Percentiles rank a stretch among this genome's conserved stretches.
Conservation (phyloP, 1,284 basidiomycete genomes). For the Ustilago hordei region DNA sequence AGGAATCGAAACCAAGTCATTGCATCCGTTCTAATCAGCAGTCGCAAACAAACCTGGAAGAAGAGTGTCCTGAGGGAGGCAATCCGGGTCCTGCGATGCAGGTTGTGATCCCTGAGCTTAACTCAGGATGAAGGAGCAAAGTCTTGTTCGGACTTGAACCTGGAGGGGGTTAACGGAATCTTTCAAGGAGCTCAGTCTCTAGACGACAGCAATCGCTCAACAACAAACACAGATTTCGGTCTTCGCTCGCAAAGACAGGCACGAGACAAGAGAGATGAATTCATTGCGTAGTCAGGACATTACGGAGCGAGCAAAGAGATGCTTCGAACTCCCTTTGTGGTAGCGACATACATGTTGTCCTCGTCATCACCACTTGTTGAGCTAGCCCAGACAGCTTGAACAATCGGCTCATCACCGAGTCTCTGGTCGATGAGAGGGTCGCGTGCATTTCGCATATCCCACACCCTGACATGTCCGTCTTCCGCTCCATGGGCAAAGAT, state of each 20-base stretch:
- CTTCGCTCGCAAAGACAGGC: background rate
- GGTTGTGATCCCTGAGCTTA: no score
- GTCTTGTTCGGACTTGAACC: no score
- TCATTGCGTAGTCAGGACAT: background rate
- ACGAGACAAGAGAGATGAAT: background rate
- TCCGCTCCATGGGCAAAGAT: constrained; percentile 48
- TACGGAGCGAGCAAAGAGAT: constrained; percentile 17
- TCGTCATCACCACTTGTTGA: background rate
- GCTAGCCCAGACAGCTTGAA: constrained; percentile 39
- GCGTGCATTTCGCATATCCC: constrained; percentile 43
- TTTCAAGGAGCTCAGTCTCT: no score
- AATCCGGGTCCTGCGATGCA: background rate
- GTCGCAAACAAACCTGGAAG: background rate
- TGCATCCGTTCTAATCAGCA: background rate
- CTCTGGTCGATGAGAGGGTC: constrained; percentile 34
- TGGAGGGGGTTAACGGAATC: no score
- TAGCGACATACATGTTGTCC: constrained; percentile 34
- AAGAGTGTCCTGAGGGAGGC: background rate
- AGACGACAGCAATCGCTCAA: no score
- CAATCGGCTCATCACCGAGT: constrained; percentile 41
- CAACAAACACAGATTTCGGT: no score
- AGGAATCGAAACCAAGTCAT: background rate
- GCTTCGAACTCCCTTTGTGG: constrained; percentile 20
- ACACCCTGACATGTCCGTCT: constrained; percentile 41
- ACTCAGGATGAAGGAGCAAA: no score